Evolutionary conservation across 768 basidiomycete genomes (phyloP).

Genomic region (Amanita subjunquillea): DNA sequence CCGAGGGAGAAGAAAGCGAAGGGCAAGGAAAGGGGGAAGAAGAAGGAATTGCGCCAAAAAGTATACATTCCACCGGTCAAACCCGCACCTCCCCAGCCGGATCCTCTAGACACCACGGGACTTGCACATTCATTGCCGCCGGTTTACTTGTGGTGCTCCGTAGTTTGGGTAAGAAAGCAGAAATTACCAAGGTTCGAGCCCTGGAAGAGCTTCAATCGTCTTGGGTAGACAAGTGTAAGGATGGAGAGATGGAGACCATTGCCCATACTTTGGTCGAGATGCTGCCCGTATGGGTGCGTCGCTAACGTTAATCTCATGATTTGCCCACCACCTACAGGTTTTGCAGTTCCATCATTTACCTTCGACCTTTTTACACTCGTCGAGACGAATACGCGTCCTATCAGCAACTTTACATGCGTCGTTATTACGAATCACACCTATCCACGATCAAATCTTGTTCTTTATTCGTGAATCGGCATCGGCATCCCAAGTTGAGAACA

Average conservation of each 20-base stretch:
- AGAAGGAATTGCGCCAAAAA: constrained; percentile 73
- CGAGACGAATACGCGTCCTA: constrained; percentile 59
- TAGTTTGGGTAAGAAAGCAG: constrained; percentile 82
- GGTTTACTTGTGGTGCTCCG: constrained; percentile 72
- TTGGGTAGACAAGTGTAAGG: constrained; percentile 51
- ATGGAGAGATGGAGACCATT: constrained; percentile 30
- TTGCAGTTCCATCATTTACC: constrained; percentile 79
- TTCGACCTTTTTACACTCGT: constrained; percentile 68
- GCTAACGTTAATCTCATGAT: not conserved
- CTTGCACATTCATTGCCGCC: constrained; percentile 66
- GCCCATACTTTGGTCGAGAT: constrained; percentile 40
- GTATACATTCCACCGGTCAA: constrained; percentile 82
- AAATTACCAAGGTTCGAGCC: constrained; percentile 72
- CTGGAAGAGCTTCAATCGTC: constrained; percentile 69
- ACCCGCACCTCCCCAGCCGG: constrained; percentile 60
- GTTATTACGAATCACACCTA: constrained; percentile 44
- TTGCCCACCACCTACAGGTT: constrained; percentile 2
- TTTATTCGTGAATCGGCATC: constrained; percentile 40
- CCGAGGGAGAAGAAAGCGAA: constrained; percentile 32
- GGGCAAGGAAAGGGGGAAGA: constrained; percentile 42
- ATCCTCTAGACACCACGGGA: constrained; percentile 82
- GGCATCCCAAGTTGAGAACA: constrained; percentile 38
- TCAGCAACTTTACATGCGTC: constrained; percentile 53
- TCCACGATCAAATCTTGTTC: constrained; percentile 37
- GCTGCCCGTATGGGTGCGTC: constrained; percentile 87